Conservation (phyloP, 2,329 filamentous ascomycete genomes). For the Neonectria sp. region DNA sequence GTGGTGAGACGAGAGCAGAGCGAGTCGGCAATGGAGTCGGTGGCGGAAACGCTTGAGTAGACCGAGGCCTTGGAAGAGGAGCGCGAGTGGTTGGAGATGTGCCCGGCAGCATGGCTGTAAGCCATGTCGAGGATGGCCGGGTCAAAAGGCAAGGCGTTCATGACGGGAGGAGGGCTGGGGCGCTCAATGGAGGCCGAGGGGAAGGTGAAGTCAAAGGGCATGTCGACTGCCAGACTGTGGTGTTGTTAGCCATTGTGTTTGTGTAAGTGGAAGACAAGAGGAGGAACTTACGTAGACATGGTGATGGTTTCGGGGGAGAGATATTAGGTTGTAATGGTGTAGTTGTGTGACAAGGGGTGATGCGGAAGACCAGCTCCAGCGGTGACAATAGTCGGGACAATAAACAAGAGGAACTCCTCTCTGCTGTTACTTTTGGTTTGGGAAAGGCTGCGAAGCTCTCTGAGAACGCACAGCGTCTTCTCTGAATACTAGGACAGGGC, state of each 20-base stretch:
- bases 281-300: conserved; percentile 55
- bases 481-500: not conserved
- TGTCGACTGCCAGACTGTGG: conserved; percentile 72
- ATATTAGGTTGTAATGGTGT: conserved; percentile 42
- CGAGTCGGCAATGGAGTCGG: conserved; percentile 72
- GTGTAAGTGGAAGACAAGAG: conserved; percentile 9
- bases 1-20: conserved; percentile 78
- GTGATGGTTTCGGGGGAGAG: conserved; percentile 23
- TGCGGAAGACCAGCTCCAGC: conserved; percentile 45
- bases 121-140: conserved; percentile 70
- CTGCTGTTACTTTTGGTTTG: conserved; percentile 9
- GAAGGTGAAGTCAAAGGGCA: conserved; percentile 74
- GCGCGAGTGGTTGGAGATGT: conserved; percentile 68
- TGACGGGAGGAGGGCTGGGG: conserved; percentile 48
- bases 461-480: conserved; percentile 8
- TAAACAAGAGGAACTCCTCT: conserved; percentile 13
- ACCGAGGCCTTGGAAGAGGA: conserved; percentile 77
- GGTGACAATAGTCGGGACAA: conserved; percentile 30
- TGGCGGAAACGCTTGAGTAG: conserved; percentile 73
- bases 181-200: conserved; percentile 55
- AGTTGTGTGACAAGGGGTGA: conserved; percentile 35
- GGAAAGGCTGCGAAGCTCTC: conserved; percentile 12
- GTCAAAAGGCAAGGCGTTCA: conserved; percentile 66
- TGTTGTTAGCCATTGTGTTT: conserved; percentile 39
- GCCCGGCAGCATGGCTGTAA: conserved; percentile 53